Evolutionary conservation across 2,329 filamentous ascomycete genomes (phyloP), one percentile per base, ranked within the genome.

Genomic region (Talaromyces sp.): DNA sequence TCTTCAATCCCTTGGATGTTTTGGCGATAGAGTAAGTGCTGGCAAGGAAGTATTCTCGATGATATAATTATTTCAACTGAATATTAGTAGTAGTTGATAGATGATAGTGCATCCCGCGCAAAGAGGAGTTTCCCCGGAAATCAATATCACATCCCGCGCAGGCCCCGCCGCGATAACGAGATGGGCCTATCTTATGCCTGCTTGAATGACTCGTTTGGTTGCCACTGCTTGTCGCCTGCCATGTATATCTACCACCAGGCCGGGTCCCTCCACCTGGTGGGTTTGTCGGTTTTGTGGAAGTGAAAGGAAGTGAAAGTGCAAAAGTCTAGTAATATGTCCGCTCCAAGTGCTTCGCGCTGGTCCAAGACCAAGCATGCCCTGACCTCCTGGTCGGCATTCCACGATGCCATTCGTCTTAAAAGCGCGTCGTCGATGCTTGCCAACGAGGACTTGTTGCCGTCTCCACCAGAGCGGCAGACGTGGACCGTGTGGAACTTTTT

Each of bases 401-500:
- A 67, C 51, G 53, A 62, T 18, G 56, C 65, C 7, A 44, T 66
- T 42, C 63, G 54, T 18, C 34, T 66, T 36, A 59, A 66, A 30
- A 66, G 65, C 53, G 63, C 66, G 8, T 65, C 64, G 8, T 68
- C 66, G 10, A 65, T 66, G 42, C 60, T 68, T 30, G 62, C 64
- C 44, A 68, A 68, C 40, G 67, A 68, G 52, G 67, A 68, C 63
- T 60, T 68, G 27, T 58, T 65, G 4, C 67, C 67, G 6, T 66
- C 67, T 1, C 65, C 66, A 16, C 65, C 64, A 4, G 63, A 65
- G 31, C 60, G 62, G 55, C 64, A 65, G 56, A 68, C 66, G 3
- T 68, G 67, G 67, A 67, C 64, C 18, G 50, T 63, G 16, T 66
- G 66, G 63, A 64, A 65, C 59, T 68, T 65, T 60, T 68, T 68